Evolutionary conservation across 768 basidiomycete species (phyloP).

Genomic region (Tubosaeta sp.): DNA sequence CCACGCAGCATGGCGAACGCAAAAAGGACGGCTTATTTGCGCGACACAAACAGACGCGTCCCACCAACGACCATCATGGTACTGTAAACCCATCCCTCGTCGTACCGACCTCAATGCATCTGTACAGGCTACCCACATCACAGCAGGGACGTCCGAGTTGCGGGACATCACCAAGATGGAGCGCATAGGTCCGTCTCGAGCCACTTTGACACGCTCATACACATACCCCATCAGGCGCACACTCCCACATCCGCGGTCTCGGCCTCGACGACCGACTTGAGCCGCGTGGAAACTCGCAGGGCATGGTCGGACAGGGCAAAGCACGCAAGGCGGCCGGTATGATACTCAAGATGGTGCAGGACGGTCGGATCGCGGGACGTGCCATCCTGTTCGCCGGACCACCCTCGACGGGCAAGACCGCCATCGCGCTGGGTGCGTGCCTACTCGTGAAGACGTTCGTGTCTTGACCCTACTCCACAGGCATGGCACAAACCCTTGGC

Average conservation of each 20-base stretch:
- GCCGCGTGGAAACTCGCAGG: slow-evolving; percentile 83
- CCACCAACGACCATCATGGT: slow-evolving; percentile 26
- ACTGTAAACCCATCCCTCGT: not conserved
- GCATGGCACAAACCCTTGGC: slow-evolving; percentile 95
- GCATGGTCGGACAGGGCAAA: slow-evolving; percentile 96
- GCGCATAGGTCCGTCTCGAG: slow-evolving; percentile 62
- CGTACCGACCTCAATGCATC: slow-evolving; percentile 6
- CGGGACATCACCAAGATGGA: slow-evolving; percentile 91
- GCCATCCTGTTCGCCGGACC: slow-evolving; percentile 98
- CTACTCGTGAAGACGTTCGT: too few relatives aligned
- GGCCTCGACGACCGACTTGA: slow-evolving; percentile 91
- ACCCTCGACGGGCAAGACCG: slow-evolving; percentile 96
- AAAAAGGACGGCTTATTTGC: slow-evolving; percentile 30
- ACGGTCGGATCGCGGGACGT: slow-evolving; percentile 91
- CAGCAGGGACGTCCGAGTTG: slow-evolving; percentile 73
- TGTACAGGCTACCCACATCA: slow-evolving; percentile 62
- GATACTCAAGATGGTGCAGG: slow-evolving; percentile 97
- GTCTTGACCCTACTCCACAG: slow-evolving; percentile 34
- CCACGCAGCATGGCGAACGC: slow-evolving; percentile 11
- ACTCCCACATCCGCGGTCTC: slow-evolving; percentile 93
- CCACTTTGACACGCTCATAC: slow-evolving; percentile 4
- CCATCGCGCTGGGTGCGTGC: slow-evolving; percentile 85
- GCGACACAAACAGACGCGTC: slow-evolving; percentile 32
- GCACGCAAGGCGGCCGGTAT: slow-evolving; percentile 97
- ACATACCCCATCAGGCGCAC: slow-evolving; percentile 52